These are phyloP conservation scores for Dimargaris cristalligena DNA, from an alignment of 192 early-diverging fungal species.

Conservation along the genomic window DNA sequence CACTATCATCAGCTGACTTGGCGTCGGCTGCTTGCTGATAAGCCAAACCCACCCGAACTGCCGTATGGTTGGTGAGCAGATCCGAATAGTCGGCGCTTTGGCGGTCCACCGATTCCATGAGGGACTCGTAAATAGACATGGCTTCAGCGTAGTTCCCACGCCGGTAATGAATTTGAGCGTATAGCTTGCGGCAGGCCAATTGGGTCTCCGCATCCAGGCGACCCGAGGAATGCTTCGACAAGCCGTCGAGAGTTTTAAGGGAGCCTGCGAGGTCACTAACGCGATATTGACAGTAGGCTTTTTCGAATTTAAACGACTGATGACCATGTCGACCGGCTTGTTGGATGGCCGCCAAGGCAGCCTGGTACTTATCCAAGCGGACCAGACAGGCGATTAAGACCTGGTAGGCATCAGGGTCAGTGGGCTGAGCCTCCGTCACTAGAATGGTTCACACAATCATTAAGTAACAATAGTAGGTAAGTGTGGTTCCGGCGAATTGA, in stretches of 20 bases:
- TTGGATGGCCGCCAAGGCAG: not conserved
- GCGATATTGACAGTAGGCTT: constrained; percentile 10
- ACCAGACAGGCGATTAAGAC: constrained; percentile 9
- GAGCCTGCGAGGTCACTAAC: constrained; percentile 1
- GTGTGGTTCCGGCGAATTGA: no score
- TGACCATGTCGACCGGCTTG: not conserved
- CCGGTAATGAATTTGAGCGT: constrained; percentile 8
- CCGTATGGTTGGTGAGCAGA: constrained; percentile 9
- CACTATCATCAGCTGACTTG: not conserved
- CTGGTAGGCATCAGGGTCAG: constrained; percentile 4
- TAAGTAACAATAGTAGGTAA: no score
- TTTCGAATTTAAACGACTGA: not conserved
- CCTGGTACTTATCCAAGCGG: constrained; percentile 6
- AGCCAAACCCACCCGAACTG: not conserved
- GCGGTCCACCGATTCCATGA: not conserved
- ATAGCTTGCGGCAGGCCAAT: not conserved
- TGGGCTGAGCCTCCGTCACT: no score
- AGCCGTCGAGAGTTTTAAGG: not conserved
- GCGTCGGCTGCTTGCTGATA: not conserved
- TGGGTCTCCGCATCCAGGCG: not conserved
- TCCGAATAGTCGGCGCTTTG: not conserved
- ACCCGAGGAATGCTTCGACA: no score
- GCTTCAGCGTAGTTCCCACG: constrained; percentile 3
- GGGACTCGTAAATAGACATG: constrained; percentile 1
- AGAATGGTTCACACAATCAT: no score